Evolutionary conservation across 306 rosid species (phyloP).

Genomic region (Quercus agrifolia): DNA sequence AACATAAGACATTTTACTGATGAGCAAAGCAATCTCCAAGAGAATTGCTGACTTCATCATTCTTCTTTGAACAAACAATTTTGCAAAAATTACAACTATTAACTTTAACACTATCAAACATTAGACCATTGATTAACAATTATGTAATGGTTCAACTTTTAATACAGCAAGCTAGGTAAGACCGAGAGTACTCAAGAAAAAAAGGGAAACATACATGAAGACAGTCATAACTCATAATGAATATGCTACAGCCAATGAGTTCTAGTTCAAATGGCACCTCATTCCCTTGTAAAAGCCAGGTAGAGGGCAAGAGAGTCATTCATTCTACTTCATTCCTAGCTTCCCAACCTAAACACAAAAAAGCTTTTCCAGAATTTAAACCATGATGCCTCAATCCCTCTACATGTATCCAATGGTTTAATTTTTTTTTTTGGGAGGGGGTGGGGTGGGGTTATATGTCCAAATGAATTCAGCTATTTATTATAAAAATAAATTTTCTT

Average conservation of each 20-base stretch:
- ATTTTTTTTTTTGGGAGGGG: too few relatives aligned
- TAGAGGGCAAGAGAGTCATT: neutral
- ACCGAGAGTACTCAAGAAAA: neutral
- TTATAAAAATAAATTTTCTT: neutral
- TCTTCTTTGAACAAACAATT: neutral
- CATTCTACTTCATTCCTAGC: neutral
- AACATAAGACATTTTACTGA: conserved; percentile 8
- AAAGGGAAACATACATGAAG: neutral
- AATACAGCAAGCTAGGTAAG: neutral
- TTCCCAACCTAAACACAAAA: neutral
- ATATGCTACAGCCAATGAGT: too few relatives aligned
- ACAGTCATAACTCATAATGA: neutral
- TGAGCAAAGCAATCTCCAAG: conserved; percentile 1
- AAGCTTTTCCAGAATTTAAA: neutral
- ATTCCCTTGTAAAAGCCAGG: too few relatives aligned
- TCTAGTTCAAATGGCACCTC: too few relatives aligned
- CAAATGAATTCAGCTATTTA: neutral
- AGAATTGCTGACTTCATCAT: neutral
- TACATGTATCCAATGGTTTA: neutral
- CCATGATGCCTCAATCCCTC: neutral
- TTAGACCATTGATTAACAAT: neutral
- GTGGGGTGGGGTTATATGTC: too few relatives aligned
- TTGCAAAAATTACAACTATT: neutral
- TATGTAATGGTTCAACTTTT: neutral
- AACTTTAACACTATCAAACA: neutral